A percentile compares a stretch with the other conserved stretches of the same genome.
Evolutionary conservation across 148 eudicot genomes (phyloP).

Genomic region (Camellia sinensis): DNA sequence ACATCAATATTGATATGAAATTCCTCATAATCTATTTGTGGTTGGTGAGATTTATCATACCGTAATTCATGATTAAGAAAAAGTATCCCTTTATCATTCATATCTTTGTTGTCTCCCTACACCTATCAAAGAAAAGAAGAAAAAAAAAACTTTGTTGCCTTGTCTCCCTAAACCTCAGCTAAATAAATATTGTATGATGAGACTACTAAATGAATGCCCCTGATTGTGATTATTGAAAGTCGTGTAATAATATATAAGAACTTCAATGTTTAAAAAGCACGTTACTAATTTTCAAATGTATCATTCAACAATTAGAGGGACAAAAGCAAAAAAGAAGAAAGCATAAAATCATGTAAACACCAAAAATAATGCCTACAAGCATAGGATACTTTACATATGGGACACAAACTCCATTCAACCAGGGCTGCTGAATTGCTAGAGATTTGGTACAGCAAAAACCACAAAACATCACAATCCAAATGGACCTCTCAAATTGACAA

Average conservation of each 20-base stretch:
- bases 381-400: background rate
- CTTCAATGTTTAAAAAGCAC: background rate
- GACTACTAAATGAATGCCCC: background rate
- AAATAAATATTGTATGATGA: background rate
- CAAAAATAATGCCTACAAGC: background rate
- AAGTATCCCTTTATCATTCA: no score
- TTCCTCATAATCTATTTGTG: background rate
- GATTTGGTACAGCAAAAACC: background rate
- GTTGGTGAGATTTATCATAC: no score
- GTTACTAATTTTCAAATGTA: background rate
- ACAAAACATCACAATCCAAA: background rate
- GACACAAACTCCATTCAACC: background rate
- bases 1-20: background rate
- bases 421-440: background rate
- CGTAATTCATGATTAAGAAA: no score
- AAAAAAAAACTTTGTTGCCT: no score
- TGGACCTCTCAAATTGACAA: slow-evolving; percentile 3
- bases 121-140: no score
- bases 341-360: background rate
- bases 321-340: background rate
- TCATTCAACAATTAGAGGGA: no score
- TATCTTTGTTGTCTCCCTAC: background rate
- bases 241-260: background rate
- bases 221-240: background rate
- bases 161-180: background rate